These are phyloP conservation scores for Nicotiana tomentosiformis DNA, from an alignment of 257 asterid genomes.

Conservation along the genomic window DNA sequence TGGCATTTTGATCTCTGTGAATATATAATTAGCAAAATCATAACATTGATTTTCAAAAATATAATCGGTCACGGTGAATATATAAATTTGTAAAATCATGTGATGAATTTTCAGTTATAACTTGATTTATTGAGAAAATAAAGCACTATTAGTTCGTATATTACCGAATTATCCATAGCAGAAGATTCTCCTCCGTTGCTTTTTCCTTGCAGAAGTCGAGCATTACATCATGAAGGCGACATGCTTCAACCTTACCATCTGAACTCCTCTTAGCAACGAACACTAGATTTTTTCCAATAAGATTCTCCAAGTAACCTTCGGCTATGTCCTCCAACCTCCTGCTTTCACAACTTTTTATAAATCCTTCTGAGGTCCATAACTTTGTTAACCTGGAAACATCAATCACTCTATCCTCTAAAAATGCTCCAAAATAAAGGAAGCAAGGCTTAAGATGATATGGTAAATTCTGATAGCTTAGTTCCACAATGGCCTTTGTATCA, in stretches of 20 bases:
- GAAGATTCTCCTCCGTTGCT: conserved; percentile 6
- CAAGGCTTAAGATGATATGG: conserved; percentile 4
- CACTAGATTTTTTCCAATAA: neutral
- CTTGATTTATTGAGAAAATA: neutral
- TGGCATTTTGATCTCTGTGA: neutral
- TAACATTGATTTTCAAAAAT: no score
- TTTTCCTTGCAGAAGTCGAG: neutral
- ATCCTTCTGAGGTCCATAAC: conserved; percentile 14
- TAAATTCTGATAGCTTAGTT: conserved; percentile 9
- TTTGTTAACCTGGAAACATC: neutral
- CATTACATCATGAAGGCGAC: neutral
- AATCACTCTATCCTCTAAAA: neutral
- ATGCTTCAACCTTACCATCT: neutral
- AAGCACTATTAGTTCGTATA: neutral
- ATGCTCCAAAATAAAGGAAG: conserved; percentile 19
- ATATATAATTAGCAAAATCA: neutral
- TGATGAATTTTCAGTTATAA: neutral
- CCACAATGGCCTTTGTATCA: neutral
- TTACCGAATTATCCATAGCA: neutral
- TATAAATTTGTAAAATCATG: neutral
- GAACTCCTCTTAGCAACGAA: neutral
- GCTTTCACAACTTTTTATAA: neutral
- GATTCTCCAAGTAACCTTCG: conserved; percentile 8
- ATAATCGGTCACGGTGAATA: neutral
- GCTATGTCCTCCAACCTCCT: neutral